Evolutionary conservation across 2,329 filamentous ascomycete species (phyloP).

Genomic region (Clarireedia sp.): DNA sequence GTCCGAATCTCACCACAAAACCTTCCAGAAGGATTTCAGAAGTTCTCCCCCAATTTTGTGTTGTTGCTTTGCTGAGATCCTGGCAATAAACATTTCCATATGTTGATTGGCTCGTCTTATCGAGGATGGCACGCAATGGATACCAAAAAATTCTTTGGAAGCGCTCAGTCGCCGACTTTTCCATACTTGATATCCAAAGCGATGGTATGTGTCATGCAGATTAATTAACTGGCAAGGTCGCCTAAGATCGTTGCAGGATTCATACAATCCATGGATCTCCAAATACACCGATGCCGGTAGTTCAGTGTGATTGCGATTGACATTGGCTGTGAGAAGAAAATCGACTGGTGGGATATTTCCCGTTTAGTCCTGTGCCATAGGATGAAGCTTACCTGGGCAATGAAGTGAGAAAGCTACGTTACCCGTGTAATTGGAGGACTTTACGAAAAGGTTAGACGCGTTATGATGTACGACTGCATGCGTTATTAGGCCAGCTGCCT

Average conservation of each 20-base stretch:
- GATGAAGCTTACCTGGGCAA: neutral
- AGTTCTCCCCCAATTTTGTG: neutral
- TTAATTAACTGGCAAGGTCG: neutral
- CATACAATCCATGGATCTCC: neutral
- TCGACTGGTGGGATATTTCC: too few species aligned
- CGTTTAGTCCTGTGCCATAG: neutral
- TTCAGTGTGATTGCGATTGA: neutral
- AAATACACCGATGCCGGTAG: neutral
- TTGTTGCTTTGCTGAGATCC: too few species aligned
- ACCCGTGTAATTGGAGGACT: too few species aligned
- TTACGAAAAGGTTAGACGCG: neutral
- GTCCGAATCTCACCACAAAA: neutral
- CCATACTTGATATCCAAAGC: neutral
- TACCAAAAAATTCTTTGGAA: neutral
- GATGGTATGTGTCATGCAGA: neutral
- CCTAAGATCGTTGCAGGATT: too few species aligned
- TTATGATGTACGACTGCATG: neutral
- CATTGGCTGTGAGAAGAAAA: too few species aligned
- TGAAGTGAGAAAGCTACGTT: too few species aligned
- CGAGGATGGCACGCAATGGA: neutral
- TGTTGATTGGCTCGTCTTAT: neutral
- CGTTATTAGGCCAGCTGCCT: too few species aligned
- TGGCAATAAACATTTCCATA: neutral
- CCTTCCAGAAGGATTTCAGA: neutral
- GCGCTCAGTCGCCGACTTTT: neutral